Conservation (phyloP, 306 rosid genomes). For the Coriaria nepalensis region DNA sequence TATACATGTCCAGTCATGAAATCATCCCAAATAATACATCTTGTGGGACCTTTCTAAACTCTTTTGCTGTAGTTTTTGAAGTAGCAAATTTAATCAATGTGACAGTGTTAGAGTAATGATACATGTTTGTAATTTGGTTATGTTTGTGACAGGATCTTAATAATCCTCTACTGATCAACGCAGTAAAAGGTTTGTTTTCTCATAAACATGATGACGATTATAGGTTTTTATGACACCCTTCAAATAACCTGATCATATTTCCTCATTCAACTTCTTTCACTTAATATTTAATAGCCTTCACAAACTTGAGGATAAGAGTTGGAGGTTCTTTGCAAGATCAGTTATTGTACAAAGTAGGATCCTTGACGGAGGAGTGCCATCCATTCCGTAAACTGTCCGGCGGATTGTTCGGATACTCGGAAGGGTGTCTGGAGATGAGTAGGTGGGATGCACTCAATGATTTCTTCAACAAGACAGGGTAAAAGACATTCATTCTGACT, state of each 20-base stretch:
- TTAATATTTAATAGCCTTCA: slow-evolving; percentile 48
- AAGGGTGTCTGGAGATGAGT: slow-evolving; percentile 68
- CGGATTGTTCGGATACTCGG: slow-evolving; percentile 53
- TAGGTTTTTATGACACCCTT: no score
- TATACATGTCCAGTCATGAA: no score
- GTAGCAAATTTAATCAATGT: no score
- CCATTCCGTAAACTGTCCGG: slow-evolving; percentile 37
- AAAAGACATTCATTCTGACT: slow-evolving; percentile 11
- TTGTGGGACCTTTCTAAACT: no score
- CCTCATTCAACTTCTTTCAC: slow-evolving; percentile 1
- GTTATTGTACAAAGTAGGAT: slow-evolving; percentile 58
- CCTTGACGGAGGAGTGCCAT: slow-evolving; percentile 48
- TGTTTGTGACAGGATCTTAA: slow-evolving; percentile 53
- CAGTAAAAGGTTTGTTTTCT: slow-evolving; percentile 53
- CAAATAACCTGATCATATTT: no score
- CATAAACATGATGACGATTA: not conserved
- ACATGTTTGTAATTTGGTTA: not conserved
- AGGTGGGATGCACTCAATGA: slow-evolving; percentile 85
- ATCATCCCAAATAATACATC: no score
- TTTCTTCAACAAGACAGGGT: slow-evolving; percentile 62
- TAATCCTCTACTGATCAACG: slow-evolving; percentile 53
- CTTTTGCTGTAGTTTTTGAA: no score
- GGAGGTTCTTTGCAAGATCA: slow-evolving; percentile 94
- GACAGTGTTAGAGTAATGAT: no score
- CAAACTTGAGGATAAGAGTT: slow-evolving; percentile 66